A percentile compares a stretch with the other conserved stretches of the same genome.
Evolutionary conservation across 78 protist genomes (phyloP).

Genomic region (Dictyostelium brefeldianum): DNA sequence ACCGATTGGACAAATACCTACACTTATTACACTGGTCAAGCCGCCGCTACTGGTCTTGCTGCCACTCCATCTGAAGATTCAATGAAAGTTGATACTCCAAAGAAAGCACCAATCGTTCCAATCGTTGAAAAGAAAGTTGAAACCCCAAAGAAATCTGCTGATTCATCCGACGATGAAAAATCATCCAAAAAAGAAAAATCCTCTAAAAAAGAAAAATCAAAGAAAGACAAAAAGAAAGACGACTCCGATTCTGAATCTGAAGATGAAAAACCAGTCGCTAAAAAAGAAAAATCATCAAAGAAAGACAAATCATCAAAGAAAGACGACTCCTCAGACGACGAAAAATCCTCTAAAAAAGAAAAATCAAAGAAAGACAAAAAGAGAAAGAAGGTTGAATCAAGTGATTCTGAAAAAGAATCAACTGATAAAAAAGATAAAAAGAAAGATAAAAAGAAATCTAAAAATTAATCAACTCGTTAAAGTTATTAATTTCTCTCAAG

Average conservation of each 20-base stretch:
- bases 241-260: slow-evolving; percentile 22
- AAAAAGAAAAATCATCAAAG: slow-evolving; percentile 5
- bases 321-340: background rate
- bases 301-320: slow-evolving; percentile 45
- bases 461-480: background rate
- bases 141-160: slow-evolving; percentile 1
- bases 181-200: slow-evolving; percentile 14
- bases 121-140: background rate
- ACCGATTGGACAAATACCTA: slow-evolving; percentile 89
- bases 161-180: slow-evolving; percentile 25
- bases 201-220: background rate
- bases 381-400: slow-evolving; percentile 6
- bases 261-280: slow-evolving; percentile 10
- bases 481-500: no score
- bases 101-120: background rate
- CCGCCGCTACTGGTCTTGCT: background rate
- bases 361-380: slow-evolving; percentile 49
- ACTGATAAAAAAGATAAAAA: slow-evolving; percentile 50
- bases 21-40: slow-evolving; percentile 76
- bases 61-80: background rate
- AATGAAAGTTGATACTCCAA: slow-evolving; percentile 33
- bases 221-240: slow-evolving; percentile 40
- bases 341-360: slow-evolving; percentile 20
- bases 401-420: slow-evolving; percentile 55
- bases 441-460: slow-evolving; percentile 2